phyloP scores from a whole-genome alignment of 176 grass and related monocot genomes.

The Alopecurus myosuroides region DNA sequence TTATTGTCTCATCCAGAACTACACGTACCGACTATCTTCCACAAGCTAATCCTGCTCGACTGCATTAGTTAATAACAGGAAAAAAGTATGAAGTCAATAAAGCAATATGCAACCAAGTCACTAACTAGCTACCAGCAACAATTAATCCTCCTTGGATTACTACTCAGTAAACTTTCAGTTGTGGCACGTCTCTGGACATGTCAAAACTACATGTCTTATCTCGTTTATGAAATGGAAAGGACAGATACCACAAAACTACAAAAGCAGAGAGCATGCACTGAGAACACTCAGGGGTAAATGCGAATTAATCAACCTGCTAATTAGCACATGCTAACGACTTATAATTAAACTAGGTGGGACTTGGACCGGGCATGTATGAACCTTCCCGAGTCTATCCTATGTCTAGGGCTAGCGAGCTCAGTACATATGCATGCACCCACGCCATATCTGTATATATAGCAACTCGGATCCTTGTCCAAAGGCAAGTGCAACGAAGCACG shows the following conservation, averaged over 20 bases:
- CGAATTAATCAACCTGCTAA: not conserved
- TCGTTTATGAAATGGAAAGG: not conserved
- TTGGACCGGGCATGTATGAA: conserved; percentile 24
- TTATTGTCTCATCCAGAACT: not conserved
- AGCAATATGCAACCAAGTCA: not conserved
- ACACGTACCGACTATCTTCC: not conserved
- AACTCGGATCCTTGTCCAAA: not conserved
- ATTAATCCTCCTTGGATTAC: not conserved
- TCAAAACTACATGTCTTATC: not conserved
- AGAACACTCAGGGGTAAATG: not conserved
- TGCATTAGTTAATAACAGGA: not conserved
- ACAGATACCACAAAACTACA: not conserved
- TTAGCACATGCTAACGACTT: not conserved
- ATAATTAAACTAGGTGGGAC: not conserved
- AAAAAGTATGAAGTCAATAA: not conserved
- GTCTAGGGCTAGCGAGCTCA: not conserved
- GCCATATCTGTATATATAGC: conserved; percentile 12
- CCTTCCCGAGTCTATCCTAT: conserved; percentile 1
- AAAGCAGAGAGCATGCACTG: not conserved
- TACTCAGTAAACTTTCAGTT: not conserved
- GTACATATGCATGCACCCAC: not conserved
- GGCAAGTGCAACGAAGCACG: not conserved
- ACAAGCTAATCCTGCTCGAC: not conserved
- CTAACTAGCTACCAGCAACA: not conserved
- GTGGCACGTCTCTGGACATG: not conserved